These are phyloP conservation scores for Ustilago shanxiensis DNA, from an alignment of 1,284 basidiomycete species.

Conservation along the genomic window DNA sequence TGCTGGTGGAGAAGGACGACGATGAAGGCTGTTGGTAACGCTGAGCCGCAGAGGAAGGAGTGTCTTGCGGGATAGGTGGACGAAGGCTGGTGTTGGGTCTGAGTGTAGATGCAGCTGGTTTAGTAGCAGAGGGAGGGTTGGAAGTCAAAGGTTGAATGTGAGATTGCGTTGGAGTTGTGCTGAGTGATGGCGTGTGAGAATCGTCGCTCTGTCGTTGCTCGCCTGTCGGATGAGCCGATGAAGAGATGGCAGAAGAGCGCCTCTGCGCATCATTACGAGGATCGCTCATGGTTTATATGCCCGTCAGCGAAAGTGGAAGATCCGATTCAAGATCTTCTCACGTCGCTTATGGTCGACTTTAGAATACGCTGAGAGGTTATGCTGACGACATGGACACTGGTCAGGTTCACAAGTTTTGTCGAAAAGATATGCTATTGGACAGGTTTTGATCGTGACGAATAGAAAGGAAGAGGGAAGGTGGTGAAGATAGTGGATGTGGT, in stretches of 20 bases:
- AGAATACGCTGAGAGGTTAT: no score
- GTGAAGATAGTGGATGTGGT: not conserved
- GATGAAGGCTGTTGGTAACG: constrained; percentile 31
- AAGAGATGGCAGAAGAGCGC: constrained; percentile 6
- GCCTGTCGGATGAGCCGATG: constrained; percentile 6
- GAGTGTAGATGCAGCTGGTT: constrained; percentile 25
- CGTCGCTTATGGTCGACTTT: not conserved
- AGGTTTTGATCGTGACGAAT: no score
- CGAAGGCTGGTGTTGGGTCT: constrained; percentile 29
- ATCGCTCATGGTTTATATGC: constrained; percentile 19
- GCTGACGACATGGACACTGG: no score
- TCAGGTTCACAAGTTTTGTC: no score
- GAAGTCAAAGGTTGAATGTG: constrained; percentile 36
- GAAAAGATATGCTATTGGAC: not conserved
- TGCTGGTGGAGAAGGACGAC: constrained; percentile 25
- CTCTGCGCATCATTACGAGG: constrained; percentile 44
- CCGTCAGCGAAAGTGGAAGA: not conserved
- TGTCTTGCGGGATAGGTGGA: constrained; percentile 32
- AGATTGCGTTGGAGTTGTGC: constrained; percentile 56
- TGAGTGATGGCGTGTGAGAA: constrained; percentile 45
- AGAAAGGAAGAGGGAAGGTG: no score
- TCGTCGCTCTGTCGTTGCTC: constrained; percentile 25
- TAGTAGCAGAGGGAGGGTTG: constrained; percentile 37
- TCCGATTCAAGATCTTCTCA: not conserved
- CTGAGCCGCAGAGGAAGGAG: constrained; percentile 11